Conservation (phyloP, 306 rosid species). For the Acacia acuminata region DNA sequence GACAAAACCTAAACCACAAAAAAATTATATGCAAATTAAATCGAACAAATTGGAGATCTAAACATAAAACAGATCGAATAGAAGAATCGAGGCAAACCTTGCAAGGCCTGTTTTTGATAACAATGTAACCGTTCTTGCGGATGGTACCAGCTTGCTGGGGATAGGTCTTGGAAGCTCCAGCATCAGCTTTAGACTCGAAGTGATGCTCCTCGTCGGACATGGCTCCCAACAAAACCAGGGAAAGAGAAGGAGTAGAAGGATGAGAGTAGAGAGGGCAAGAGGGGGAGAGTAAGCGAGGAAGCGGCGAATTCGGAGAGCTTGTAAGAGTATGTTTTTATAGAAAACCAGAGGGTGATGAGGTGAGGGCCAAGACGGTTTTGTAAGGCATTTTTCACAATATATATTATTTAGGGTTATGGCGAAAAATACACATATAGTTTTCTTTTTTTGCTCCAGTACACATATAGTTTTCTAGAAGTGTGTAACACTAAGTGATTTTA, state of each 20-base stretch:
- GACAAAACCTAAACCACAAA: background rate
- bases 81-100: conserved; percentile 43
- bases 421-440: too few relatives aligned
- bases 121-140: conserved; percentile 93
- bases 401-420: too few relatives aligned
- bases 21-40: background rate
- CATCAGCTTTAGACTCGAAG: conserved; percentile 94
- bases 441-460: too few relatives aligned
- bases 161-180: conserved; percentile 95
- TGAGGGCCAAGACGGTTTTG: background rate
- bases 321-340: background rate
- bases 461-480: too few relatives aligned
- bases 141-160: conserved; percentile 99
- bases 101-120: conserved; percentile 90
- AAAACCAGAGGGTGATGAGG: background rate
- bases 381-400: too few relatives aligned
- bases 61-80: background rate
- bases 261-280: background rate
- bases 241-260: background rate
- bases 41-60: background rate
- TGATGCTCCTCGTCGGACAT: conserved; percentile 99
- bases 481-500: too few relatives aligned
- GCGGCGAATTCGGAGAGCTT: background rate
- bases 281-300: background rate
- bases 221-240: conserved; percentile 6